phyloP scores from a whole-genome alignment of 495 filamentous ascomycete species.

The Tuber umbilicatum region DNA sequence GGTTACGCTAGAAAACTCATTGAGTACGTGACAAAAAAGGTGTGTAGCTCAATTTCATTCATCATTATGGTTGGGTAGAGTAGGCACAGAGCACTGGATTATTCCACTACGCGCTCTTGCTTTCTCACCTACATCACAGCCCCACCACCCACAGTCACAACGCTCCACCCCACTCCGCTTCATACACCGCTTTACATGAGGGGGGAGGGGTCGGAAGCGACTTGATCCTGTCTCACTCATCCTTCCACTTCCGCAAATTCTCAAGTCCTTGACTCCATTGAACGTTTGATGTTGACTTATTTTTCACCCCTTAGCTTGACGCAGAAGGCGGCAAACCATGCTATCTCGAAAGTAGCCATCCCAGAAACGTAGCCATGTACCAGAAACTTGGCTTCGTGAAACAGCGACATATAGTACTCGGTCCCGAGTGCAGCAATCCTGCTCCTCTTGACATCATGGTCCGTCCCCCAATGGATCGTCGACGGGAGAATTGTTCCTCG shows the following conservation, averaged over 20 bases:
- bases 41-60: slow-evolving; percentile 42
- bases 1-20: slow-evolving; percentile 65
- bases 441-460: slow-evolving; percentile 71
- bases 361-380: slow-evolving; percentile 61
- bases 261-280: slow-evolving; percentile 3
- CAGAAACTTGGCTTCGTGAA: slow-evolving; percentile 61
- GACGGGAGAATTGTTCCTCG: slow-evolving; percentile 14
- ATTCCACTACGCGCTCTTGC: slow-evolving; percentile 12
- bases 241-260: background rate
- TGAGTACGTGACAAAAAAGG: slow-evolving; percentile 57
- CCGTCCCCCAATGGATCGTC: slow-evolving; percentile 50
- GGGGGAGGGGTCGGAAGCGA: background rate
- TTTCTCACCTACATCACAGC: background rate
- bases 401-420: slow-evolving; percentile 54
- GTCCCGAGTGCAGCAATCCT: slow-evolving; percentile 51
- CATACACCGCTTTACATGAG: background rate
- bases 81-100: background rate
- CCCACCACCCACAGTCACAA: background rate
- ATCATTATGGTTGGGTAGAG: background rate
- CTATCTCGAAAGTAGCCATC: slow-evolving; percentile 71
- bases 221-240: background rate
- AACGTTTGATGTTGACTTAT: slow-evolving; percentile 14
- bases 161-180: background rate
- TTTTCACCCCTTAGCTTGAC: slow-evolving; percentile 53
- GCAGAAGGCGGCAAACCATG: slow-evolving; percentile 52